A percentile compares a stretch with the other conserved stretches of the same genome.
Conservation (phyloP, 2,329 filamentous ascomycete species). For the Aspergillus fructus region DNA sequence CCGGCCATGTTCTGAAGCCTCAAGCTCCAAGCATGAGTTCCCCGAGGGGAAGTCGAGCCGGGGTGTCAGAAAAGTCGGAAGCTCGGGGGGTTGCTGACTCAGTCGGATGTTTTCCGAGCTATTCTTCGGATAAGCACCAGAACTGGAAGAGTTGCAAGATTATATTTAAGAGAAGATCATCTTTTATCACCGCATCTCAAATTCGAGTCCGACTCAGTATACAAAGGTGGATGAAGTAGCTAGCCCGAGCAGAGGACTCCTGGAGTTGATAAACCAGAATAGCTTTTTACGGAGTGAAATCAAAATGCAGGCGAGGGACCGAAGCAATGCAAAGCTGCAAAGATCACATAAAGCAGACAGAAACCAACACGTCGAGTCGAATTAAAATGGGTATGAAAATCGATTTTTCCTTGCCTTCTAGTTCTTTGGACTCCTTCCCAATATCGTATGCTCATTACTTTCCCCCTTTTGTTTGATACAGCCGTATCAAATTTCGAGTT, state of each 20-base stretch:
- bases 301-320: neutral
- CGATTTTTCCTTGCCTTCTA: neutral
- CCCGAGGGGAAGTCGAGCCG: neutral
- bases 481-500: neutral
- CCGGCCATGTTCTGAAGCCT: neutral
- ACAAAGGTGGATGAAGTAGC: neutral
- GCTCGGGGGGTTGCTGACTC: neutral
- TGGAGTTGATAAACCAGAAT: neutral
- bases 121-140: neutral
- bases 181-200: neutral
- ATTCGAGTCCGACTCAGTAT: too few relatives aligned
- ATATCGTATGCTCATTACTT: neutral
- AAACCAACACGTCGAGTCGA: neutral
- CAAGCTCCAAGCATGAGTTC: neutral
- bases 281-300: neutral
- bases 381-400: neutral
- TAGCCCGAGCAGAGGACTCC: neutral
- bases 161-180: too few relatives aligned
- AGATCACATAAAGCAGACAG: neutral
- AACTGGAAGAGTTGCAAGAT: neutral
- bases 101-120: neutral
- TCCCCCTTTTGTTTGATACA: neutral
- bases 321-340: neutral
- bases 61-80: neutral
- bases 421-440: neutral